Evolutionary conservation across 2,329 filamentous ascomycete genomes (phyloP).

Genomic region (Plenodomus biglobosus): DNA sequence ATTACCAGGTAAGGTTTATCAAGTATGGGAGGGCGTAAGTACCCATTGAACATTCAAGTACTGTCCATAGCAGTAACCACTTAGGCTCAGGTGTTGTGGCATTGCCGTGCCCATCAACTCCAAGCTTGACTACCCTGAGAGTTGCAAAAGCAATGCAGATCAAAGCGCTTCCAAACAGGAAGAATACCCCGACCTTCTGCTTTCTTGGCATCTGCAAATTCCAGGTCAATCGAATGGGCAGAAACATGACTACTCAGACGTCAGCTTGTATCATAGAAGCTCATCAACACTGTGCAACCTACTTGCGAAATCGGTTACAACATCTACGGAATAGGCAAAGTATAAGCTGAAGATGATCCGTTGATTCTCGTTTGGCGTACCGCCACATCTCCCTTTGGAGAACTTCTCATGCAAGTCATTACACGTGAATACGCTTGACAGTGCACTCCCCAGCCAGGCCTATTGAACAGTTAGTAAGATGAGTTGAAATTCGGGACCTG

Average conservation of each 20-base stretch:
- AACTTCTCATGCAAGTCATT: conserved; percentile 43
- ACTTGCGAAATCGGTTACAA: conserved; percentile 41
- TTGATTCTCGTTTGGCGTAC: conserved; percentile 11
- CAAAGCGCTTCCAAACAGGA: conserved; percentile 28
- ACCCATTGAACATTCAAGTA: no score
- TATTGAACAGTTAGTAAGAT: conserved; percentile 11
- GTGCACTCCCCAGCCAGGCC: conserved; percentile 41
- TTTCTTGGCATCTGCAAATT: conserved; percentile 37
- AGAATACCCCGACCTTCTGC: conserved; percentile 39
- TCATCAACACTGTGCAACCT: neutral
- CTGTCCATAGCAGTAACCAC: no score
- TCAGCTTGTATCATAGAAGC: neutral
- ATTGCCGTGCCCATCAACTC: no score
- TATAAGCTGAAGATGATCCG: conserved; percentile 33
- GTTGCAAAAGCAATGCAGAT: no score
- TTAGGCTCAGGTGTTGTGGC: no score
- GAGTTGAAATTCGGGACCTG: no score
- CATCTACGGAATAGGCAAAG: conserved; percentile 39
- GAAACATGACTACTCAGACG: conserved; percentile 31
- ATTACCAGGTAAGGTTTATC: no score
- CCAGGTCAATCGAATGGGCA: conserved; percentile 43
- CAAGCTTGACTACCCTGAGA: no score
- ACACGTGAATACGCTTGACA: conserved; percentile 42
- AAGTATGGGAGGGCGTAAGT: no score
- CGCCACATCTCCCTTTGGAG: conserved; percentile 28